These are phyloP conservation scores for Entophlyctis luteolus DNA, from an alignment of 192 early-diverging fungal species.

Conservation along the genomic window DNA sequence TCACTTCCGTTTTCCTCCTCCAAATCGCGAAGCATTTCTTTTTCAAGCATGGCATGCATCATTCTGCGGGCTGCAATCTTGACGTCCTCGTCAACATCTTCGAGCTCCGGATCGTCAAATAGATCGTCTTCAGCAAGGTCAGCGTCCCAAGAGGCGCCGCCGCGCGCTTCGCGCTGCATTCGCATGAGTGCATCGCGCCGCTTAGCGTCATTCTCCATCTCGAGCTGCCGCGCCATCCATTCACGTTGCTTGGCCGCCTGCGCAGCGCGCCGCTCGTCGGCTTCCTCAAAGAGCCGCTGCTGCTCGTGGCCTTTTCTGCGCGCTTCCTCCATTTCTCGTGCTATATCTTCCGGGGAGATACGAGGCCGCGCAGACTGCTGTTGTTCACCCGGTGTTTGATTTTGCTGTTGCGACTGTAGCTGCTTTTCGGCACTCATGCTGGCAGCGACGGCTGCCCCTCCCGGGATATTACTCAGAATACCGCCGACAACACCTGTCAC, in stretches of 20 bases:
- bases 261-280: slow-evolving; percentile 7
- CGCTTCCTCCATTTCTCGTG: slow-evolving; percentile 29
- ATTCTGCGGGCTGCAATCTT: slow-evolving; percentile 6
- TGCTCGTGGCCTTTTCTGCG: slow-evolving; percentile 11
- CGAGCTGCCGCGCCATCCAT: slow-evolving; percentile 20
- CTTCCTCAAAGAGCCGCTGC: slow-evolving; percentile 20
- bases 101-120: slow-evolving; percentile 11
- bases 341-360: slow-evolving; percentile 20
- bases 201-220: slow-evolving; percentile 11
- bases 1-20: slow-evolving; percentile 2
- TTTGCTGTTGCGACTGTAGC: neutral
- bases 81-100: slow-evolving; percentile 20
- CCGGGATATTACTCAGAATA: slow-evolving; percentile 7
- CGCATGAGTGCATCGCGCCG: slow-evolving; percentile 9
- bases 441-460: neutral
- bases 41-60: slow-evolving; percentile 19
- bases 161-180: slow-evolving; percentile 15
- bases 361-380: neutral
- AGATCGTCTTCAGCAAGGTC: neutral
- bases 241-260: slow-evolving; percentile 18
- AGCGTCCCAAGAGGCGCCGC: neutral
- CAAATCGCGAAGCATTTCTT: slow-evolving; percentile 15
- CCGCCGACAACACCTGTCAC: slow-evolving; percentile 24
- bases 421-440: neutral
- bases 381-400: too few relatives aligned